A percentile compares a stretch with the other conserved stretches of the same genome.
Evolutionary conservation across 345 rosid genomes (phyloP).

Genomic region (Xanthoceras sorbifolium): DNA sequence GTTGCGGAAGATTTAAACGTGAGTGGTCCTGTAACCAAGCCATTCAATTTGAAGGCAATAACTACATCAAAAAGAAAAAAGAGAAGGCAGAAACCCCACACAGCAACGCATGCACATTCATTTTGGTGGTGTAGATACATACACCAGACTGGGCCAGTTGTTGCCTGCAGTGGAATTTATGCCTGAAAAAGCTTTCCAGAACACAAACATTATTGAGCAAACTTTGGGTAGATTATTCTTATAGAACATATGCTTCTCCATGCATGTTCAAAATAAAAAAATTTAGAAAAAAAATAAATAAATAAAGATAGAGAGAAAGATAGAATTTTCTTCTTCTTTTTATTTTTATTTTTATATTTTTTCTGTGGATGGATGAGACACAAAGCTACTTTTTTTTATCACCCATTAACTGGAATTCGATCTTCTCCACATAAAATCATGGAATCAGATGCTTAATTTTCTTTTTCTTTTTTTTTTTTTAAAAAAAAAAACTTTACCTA

Average conservation of each 20-base stretch:
- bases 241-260: slow-evolving; percentile 40
- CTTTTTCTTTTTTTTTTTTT: neutral
- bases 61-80: neutral
- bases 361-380: slow-evolving; percentile 27
- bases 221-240: slow-evolving; percentile 29
- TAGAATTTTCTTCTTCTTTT: neutral
- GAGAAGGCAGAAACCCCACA: slow-evolving; percentile 3
- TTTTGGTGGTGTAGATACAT: no score
- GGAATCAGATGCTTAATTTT: slow-evolving; percentile 50
- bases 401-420: slow-evolving; percentile 15
- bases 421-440: slow-evolving; percentile 7
- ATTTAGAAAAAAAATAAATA: no score
- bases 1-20: slow-evolving; percentile 16
- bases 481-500: no score
- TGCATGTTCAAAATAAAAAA: neutral
- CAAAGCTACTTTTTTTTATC: slow-evolving; percentile 31
- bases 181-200: neutral
- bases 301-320: neutral
- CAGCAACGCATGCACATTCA: neutral
- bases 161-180: neutral
- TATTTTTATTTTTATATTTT: no score
- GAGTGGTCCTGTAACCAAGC: slow-evolving; percentile 25
- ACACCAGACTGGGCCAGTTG: slow-evolving; percentile 9
- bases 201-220: neutral
- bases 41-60: no score